phyloP scores from a whole-genome alignment of 192 early-diverging fungal species.

The Backusella tuberculispora region DNA sequence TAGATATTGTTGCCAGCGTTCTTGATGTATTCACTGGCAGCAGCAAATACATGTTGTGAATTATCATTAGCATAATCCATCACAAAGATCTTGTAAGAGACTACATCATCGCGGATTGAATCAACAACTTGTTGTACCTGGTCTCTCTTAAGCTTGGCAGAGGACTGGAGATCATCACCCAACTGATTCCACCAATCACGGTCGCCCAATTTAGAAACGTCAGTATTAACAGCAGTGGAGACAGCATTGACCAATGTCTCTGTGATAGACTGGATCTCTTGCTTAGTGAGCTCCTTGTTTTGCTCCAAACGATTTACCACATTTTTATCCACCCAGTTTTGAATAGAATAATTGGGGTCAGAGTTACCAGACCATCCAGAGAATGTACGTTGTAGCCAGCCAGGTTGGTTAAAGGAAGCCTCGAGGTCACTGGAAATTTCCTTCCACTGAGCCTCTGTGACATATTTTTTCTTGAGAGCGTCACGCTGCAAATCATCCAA shows the following conservation, averaged over 20 bases:
- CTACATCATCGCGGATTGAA: neutral
- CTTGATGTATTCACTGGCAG: constrained; percentile 19
- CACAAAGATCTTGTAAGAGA: constrained; percentile 17
- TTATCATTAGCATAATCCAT: constrained; percentile 21
- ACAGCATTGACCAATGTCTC: neutral
- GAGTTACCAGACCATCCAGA: neutral
- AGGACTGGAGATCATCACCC: neutral
- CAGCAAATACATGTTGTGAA: constrained; percentile 5
- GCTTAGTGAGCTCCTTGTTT: constrained; percentile 21
- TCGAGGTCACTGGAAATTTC: constrained; percentile 28
- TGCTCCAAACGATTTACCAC: constrained; percentile 13
- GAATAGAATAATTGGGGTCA: constrained; percentile 11
- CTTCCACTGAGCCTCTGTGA: constrained; percentile 33
- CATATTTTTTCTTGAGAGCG: constrained; percentile 33
- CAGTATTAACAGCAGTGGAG: neutral
- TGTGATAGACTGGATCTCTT: constrained; percentile 2
- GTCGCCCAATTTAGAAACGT: constrained; percentile 11
- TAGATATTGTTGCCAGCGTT: constrained; percentile 13
- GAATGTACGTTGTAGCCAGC: constrained; percentile 31
- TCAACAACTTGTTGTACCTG: neutral
- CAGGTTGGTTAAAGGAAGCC: constrained; percentile 5
- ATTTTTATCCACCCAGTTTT: neutral
- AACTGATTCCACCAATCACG: constrained; percentile 19
- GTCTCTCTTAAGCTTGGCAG: neutral
- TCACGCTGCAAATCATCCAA: constrained; percentile 27